Evolutionary conservation across 1,139 yeast genomes (phyloP).

Genomic region (Blastobotrys petasosporus): DNA sequence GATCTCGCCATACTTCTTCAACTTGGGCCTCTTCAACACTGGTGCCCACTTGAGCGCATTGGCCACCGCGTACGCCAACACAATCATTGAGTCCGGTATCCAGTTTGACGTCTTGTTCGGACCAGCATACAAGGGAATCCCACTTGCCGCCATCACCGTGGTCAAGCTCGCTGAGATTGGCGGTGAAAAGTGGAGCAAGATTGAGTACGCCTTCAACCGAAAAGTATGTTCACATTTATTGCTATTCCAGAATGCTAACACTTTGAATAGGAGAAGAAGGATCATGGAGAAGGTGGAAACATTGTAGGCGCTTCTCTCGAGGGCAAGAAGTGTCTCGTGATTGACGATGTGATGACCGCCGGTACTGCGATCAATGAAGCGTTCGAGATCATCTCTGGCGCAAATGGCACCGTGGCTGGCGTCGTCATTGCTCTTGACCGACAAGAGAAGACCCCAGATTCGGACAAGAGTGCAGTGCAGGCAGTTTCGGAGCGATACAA

Average conservation of each 20-base stretch:
- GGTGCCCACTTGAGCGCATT: slow-evolving; percentile 71
- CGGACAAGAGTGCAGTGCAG: slow-evolving; percentile 71
- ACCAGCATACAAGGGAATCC: slow-evolving; percentile 97
- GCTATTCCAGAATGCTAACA: not conserved
- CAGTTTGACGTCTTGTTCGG: slow-evolving; percentile 91
- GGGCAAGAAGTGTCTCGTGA: slow-evolving; percentile 69
- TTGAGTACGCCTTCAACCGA: slow-evolving; percentile 41
- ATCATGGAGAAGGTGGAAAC: slow-evolving; percentile 96
- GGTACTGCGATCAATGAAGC: slow-evolving; percentile 98
- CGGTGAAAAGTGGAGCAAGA: slow-evolving; percentile 59
- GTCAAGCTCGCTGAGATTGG: slow-evolving; percentile 88
- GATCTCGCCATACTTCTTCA: slow-evolving; percentile 93
- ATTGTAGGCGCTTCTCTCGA: slow-evolving; percentile 79
- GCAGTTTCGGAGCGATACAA: slow-evolving; percentile 64
- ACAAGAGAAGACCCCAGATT: slow-evolving; percentile 76
- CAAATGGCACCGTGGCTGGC: slow-evolving; percentile 72
- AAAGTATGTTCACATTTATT: slow-evolving; percentile 19
- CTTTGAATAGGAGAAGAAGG: slow-evolving; percentile 62
- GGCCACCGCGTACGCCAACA: slow-evolving; percentile 83
- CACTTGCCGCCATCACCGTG: slow-evolving; percentile 87
- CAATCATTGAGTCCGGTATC: slow-evolving; percentile 72
- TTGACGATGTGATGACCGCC: slow-evolving; percentile 97
- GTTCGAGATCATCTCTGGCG: slow-evolving; percentile 64
- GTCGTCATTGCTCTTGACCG: slow-evolving; percentile 89
- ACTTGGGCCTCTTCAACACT: slow-evolving; percentile 80